A percentile compares a stretch with the other conserved stretches of the same genome.
Conservation (phyloP, 257 asterid species). For the Petunia axillaris region DNA sequence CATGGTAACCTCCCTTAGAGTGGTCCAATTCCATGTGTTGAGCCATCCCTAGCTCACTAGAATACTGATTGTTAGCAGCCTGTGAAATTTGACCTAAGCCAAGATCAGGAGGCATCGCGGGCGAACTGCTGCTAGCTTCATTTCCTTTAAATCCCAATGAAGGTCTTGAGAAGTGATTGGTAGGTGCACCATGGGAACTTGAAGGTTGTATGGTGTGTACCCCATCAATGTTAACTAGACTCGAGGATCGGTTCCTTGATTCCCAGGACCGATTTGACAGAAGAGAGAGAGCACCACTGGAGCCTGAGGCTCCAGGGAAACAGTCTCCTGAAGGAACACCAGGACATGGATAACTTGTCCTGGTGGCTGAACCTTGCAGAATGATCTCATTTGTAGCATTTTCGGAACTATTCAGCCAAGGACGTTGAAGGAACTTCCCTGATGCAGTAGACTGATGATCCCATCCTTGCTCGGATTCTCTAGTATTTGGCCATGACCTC, state of each 20-base stretch:
- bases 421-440: slow-evolving; percentile 49
- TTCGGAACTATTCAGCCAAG: slow-evolving; percentile 63
- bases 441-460: slow-evolving; percentile 42
- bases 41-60: slow-evolving; percentile 60
- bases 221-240: slow-evolving; percentile 46
- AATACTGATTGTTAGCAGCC: slow-evolving; percentile 40
- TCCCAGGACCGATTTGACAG: slow-evolving; percentile 94
- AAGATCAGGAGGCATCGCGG: slow-evolving; percentile 58
- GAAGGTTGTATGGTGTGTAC: slow-evolving; percentile 52
- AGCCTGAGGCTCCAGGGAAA: slow-evolving; percentile 53
- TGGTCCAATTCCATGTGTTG: slow-evolving; percentile 55
- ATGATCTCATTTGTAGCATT: slow-evolving; percentile 48
- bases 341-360: slow-evolving; percentile 41
- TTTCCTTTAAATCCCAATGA: slow-evolving; percentile 54
- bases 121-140: slow-evolving; percentile 42
- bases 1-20: slow-evolving; percentile 52
- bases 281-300: slow-evolving; percentile 96
- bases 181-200: slow-evolving; percentile 42
- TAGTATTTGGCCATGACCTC: slow-evolving; percentile 49
- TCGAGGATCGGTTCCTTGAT: slow-evolving; percentile 55
- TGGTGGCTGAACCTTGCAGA: slow-evolving; percentile 46
- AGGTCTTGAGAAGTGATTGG: slow-evolving; percentile 47
- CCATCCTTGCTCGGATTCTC: slow-evolving; percentile 43
- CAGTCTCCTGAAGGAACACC: slow-evolving; percentile 56
- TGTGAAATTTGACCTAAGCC: slow-evolving; percentile 64